Conservation (phyloP, 768 basidiomycete genomes). For the Collybiopsis luxurians region DNA sequence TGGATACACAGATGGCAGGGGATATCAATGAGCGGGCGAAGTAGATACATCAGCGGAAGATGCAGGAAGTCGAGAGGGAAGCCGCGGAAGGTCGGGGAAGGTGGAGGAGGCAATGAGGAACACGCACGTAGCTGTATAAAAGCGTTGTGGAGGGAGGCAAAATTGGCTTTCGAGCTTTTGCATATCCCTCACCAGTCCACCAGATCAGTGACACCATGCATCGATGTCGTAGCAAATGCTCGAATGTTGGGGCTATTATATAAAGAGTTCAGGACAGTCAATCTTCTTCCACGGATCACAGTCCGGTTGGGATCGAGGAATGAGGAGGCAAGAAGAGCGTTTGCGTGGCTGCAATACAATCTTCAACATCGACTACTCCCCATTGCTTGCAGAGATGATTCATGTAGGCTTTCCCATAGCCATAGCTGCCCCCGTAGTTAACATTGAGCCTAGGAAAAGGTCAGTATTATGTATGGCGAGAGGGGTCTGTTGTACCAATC, state of each 20-base stretch:
- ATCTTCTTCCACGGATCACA: constrained; percentile 74
- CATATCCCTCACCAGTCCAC: constrained; percentile 44
- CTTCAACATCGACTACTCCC: constrained; percentile 73
- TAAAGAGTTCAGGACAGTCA: constrained; percentile 53
- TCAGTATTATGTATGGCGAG: background rate
- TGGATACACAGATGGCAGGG: constrained; percentile 75
- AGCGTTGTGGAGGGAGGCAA: no score
- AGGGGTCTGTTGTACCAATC: constrained; percentile 48
- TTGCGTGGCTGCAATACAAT: constrained; percentile 57
- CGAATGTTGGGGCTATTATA: constrained; percentile 36
- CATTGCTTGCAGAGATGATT: constrained; percentile 61
- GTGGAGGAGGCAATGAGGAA: constrained; percentile 28
- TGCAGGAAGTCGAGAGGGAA: constrained; percentile 54
- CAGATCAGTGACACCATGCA: constrained; percentile 69
- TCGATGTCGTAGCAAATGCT: constrained; percentile 59
- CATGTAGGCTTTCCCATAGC: constrained; percentile 69
- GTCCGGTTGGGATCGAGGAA: constrained; percentile 62
- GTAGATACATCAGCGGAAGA: constrained; percentile 70
- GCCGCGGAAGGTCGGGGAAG: constrained; percentile 45
- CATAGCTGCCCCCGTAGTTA: constrained; percentile 74
- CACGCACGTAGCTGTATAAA: no score
- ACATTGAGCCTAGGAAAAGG: constrained; percentile 55
- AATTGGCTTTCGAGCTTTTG: constrained; percentile 55
- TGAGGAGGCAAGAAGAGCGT: constrained; percentile 42
- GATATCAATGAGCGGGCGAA: constrained; percentile 74